Percentiles rank a stretch among this genome's conserved stretches.
Evolutionary conservation across 768 basidiomycete species (phyloP).

Genomic region (Kondoa subrosea): DNA sequence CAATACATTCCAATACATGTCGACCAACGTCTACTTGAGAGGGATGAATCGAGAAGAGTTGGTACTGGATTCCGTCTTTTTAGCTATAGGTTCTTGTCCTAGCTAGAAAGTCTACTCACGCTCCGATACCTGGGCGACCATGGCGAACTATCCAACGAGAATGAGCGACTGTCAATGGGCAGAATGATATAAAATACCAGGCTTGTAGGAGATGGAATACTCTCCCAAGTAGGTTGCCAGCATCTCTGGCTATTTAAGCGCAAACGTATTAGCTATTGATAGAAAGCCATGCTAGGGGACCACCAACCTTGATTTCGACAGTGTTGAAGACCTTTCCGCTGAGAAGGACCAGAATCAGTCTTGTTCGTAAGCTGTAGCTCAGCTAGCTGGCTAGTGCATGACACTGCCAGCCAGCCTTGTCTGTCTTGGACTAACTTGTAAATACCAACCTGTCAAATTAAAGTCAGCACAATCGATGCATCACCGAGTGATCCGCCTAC

Average conservation of each 20-base stretch:
- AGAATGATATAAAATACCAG: too few species aligned
- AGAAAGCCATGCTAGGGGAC: background rate
- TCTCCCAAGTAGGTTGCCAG: conserved; percentile 40
- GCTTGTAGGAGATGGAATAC: conserved; percentile 73
- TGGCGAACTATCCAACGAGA: too few species aligned
- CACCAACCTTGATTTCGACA: background rate
- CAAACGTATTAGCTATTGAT: background rate
- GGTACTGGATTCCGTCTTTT: conserved; percentile 32
- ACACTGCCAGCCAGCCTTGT: too few species aligned
- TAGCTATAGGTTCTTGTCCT: background rate
- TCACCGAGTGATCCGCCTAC: too few species aligned
- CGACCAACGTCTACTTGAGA: conserved; percentile 60
- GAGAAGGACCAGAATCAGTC: too few species aligned
- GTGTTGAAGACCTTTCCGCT: conserved; percentile 20
- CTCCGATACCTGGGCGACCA: conserved; percentile 96
- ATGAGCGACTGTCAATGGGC: too few species aligned
- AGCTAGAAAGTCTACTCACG: conserved; percentile 27
- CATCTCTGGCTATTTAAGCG: conserved; percentile 70
- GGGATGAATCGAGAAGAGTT: conserved; percentile 69
- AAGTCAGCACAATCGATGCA: too few species aligned
- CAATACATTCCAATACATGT: background rate
- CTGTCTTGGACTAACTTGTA: too few species aligned
- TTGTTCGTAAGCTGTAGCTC: too few species aligned
- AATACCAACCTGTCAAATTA: too few species aligned
- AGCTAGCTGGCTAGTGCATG: too few species aligned